Conservation (phyloP, 257 asterid genomes). For the Echites panduratus region DNA sequence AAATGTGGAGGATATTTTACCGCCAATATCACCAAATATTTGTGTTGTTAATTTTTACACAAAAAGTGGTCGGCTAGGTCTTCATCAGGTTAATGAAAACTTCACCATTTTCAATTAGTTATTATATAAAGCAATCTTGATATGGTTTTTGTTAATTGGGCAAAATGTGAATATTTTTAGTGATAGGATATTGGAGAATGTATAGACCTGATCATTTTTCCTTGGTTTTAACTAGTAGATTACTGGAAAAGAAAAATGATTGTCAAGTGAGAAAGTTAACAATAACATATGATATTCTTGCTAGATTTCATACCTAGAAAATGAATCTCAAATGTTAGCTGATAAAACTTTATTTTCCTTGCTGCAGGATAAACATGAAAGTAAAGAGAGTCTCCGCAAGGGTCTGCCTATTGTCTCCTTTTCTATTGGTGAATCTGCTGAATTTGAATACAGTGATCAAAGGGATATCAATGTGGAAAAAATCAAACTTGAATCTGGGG, state of each 20-base stretch:
- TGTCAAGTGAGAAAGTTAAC: neutral
- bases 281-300: neutral
- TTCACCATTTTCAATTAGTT: neutral
- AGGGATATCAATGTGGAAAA: slow-evolving; percentile 44
- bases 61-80: slow-evolving; percentile 62
- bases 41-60: slow-evolving; percentile 74
- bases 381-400: slow-evolving; percentile 44
- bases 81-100: slow-evolving; percentile 52
- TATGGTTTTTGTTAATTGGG: neutral
- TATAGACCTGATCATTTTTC: neutral
- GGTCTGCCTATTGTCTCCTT: slow-evolving; percentile 80
- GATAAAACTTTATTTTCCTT: neutral
- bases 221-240: neutral
- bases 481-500: slow-evolving; percentile 61
- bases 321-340: neutral
- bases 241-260: neutral
- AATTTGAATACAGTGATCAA: slow-evolving; percentile 50
- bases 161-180: neutral
- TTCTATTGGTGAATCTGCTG: slow-evolving; percentile 76
- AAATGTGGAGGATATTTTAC: slow-evolving; percentile 37
- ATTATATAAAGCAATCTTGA: neutral
- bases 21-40: slow-evolving; percentile 60
- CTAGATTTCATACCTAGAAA: neutral
- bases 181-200: neutral
- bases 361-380: slow-evolving; percentile 76